phyloP scores from a whole-genome alignment of 2,329 filamentous ascomycete genomes.

The Pseudogymnoascus sp. region DNA sequence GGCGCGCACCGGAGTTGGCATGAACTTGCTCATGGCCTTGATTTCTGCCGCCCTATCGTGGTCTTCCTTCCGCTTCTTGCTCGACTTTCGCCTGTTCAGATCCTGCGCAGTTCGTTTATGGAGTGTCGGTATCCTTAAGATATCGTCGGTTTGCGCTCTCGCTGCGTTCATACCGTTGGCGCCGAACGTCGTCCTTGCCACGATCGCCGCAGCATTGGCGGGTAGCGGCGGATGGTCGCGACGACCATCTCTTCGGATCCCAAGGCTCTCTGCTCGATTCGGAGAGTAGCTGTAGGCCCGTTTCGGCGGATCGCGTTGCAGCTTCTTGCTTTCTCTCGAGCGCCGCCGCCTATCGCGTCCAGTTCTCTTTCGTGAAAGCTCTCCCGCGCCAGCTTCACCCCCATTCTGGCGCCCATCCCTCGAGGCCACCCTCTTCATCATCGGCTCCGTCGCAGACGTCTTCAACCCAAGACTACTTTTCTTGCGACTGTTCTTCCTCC shows the following conservation, averaged over 20 bases:
- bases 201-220: slow-evolving; percentile 20
- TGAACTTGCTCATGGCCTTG: slow-evolving; percentile 68
- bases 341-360: slow-evolving; percentile 27
- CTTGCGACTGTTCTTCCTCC: slow-evolving; percentile 63
- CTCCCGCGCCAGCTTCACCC: slow-evolving; percentile 25
- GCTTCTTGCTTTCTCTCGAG: slow-evolving; percentile 30
- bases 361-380: slow-evolving; percentile 29
- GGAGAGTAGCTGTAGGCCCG: slow-evolving; percentile 58
- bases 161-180: slow-evolving; percentile 13
- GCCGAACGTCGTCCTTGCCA: slow-evolving; percentile 24
- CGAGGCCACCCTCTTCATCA: slow-evolving; percentile 27
- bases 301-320: slow-evolving; percentile 39
- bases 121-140: slow-evolving; percentile 46
- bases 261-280: slow-evolving; percentile 48
- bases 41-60: slow-evolving; percentile 80
- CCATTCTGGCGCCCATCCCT: slow-evolving; percentile 27
- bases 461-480: slow-evolving; percentile 46
- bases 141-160: slow-evolving; percentile 28
- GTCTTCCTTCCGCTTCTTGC: slow-evolving; percentile 69
- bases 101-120: slow-evolving; percentile 56
- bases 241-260: slow-evolving; percentile 29
- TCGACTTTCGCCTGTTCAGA: slow-evolving; percentile 62
- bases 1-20: slow-evolving; percentile 55
- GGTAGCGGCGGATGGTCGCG: slow-evolving; percentile 24
- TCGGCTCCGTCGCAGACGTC: slow-evolving; percentile 45